Base-by-base conservation (phyloP, 345 rosid species). In the Eutrema yunnanense region DNA sequence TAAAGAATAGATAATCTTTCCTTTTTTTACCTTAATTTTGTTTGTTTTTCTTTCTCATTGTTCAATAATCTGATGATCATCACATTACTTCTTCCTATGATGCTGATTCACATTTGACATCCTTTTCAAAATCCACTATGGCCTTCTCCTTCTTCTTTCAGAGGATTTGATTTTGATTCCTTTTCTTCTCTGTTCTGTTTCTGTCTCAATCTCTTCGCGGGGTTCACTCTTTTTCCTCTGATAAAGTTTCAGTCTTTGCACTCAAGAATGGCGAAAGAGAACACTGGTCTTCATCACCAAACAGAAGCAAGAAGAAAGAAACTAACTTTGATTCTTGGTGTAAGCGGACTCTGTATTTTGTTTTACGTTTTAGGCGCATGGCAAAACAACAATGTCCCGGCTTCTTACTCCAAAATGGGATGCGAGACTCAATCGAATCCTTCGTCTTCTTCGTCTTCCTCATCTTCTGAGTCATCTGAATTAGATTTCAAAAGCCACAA, bases 291-390 rank as follows among this genome's bases (percentile, higher is more conserved):
- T 42, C 73, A 77, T 36, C 80, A 71, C 51, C 79, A 80, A 52
- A 63, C 82, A 12, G 97, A 88, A 77, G 72, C 86, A 36, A 90
- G 85, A 77, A 85, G 88, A 77, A 95, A 70, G 78, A 88, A 89
- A 46, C 81, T 95, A 27, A 86, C 92, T 40, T 88, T 87, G 93
- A 63, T 92, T 41, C 80, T 90, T 1, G 93, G 90, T 38, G 88
- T 88, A 16, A 83, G 96, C 30, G 92, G 92, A 50, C 94, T 95
- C 47, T 95, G 99, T 73, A 78, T 92, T 57, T 67, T 92, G 79
- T 95, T 84, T 64, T 92, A 92, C 64, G 80, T 86, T 68, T 55
- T 95, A 77, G 99, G 99, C 43, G 85, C 96, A 37, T 92, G 97
- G 99, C 96, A 87, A 81, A 86, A 68, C 59, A 78, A 81, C 26